Evolutionary conservation across 805 yeast species (phyloP).

Genomic region (Maudiozyma barnettii): DNA sequence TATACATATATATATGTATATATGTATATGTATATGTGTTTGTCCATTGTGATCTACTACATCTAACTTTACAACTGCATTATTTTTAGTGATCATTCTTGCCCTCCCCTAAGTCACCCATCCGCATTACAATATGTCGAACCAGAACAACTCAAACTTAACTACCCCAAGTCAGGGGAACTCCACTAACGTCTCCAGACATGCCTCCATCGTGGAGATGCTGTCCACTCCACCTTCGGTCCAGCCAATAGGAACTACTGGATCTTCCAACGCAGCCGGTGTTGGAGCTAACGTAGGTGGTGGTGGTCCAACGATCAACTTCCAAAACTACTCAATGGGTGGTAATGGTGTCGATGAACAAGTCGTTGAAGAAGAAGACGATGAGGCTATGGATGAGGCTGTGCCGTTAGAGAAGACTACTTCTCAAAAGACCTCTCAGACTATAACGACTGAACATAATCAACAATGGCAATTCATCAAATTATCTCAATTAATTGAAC

Average conservation of each 20-base stretch:
- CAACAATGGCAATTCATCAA: slow-evolving; percentile 63
- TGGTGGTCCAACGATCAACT: neutral
- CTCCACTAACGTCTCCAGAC: slow-evolving; percentile 29
- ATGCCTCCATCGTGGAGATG: slow-evolving; percentile 66
- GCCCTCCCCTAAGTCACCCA: no score
- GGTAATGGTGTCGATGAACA: neutral
- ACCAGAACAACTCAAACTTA: neutral
- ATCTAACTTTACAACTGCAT: no score
- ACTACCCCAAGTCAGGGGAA: neutral
- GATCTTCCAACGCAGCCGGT: neutral
- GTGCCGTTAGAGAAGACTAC: slow-evolving; percentile 12
- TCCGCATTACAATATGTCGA: neutral
- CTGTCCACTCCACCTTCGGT: slow-evolving; percentile 64
- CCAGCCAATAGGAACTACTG: neutral
- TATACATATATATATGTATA: neutral
- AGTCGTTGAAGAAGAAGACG: neutral
- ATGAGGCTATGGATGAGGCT: neutral
- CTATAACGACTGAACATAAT: slow-evolving; percentile 16
- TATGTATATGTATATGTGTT: neutral
- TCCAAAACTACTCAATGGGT: slow-evolving; percentile 1
- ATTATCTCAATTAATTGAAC: slow-evolving; percentile 65
- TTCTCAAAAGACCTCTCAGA: slow-evolving; percentile 4
- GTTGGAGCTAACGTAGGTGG: neutral
- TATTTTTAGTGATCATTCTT: no score
- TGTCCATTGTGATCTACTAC: no score